phyloP scores from a whole-genome alignment of 306 rosid species.

The Coriaria nepalensis region DNA sequence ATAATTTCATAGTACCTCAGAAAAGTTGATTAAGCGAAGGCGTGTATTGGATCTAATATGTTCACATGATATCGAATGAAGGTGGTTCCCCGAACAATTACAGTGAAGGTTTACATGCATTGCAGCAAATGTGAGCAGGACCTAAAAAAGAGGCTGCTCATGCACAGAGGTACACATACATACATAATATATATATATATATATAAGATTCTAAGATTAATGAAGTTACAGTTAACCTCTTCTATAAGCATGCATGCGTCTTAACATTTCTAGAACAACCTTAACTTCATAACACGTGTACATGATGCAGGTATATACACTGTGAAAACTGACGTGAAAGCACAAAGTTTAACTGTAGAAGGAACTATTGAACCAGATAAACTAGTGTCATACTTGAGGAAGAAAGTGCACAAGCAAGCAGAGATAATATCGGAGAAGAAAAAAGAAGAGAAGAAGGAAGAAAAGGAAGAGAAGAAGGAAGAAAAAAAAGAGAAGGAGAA shows the following conservation, averaged over 20 bases:
- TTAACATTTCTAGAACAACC: not conserved
- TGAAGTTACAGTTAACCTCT: too few species aligned
- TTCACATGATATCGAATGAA: slow-evolving; percentile 18
- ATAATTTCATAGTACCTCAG: too few species aligned
- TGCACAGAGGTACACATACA: slow-evolving; percentile 61
- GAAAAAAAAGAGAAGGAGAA: too few species aligned
- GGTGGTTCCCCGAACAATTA: slow-evolving; percentile 38
- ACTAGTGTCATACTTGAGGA: slow-evolving; percentile 31
- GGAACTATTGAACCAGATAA: slow-evolving; percentile 68
- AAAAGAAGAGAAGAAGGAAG: slow-evolving; percentile 14
- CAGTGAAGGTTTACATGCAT: slow-evolving; percentile 64
- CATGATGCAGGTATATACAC: slow-evolving; percentile 34
- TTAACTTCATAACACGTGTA: not conserved
- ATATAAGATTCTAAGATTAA: too few species aligned
- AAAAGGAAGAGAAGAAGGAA: not conserved
- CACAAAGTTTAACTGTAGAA: slow-evolving; percentile 38
- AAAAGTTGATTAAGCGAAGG: too few species aligned
- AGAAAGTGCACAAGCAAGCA: slow-evolving; percentile 48
- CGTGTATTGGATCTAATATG: too few species aligned
- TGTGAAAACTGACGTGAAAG: slow-evolving; percentile 58
- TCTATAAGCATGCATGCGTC: too few species aligned
- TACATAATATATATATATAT: too few species aligned
- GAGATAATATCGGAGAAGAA: slow-evolving; percentile 36
- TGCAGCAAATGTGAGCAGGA: slow-evolving; percentile 75
- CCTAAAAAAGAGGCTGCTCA: slow-evolving; percentile 37